Conservation (phyloP, 352 stramenopile genomes). For the Globisporangium echinulatum region DNA sequence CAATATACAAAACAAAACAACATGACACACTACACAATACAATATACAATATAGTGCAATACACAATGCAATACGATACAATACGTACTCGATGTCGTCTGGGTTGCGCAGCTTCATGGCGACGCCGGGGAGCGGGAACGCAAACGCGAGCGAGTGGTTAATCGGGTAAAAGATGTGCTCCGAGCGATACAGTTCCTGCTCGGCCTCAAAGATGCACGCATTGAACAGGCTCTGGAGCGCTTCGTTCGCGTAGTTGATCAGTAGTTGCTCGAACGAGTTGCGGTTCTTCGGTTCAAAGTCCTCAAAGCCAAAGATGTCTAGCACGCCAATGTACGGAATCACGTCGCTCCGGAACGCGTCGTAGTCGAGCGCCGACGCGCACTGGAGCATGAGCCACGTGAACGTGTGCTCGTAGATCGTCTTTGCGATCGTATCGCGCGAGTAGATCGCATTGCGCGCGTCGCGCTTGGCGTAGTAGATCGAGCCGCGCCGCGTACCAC, state of each 20-base stretch:
- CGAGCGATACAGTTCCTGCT: conserved; percentile 77
- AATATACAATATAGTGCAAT: neutral
- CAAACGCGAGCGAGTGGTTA: conserved; percentile 77
- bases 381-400: conserved; percentile 85
- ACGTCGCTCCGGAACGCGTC: conserved; percentile 76
- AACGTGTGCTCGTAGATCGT: conserved; percentile 88
- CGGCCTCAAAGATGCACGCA: conserved; percentile 78
- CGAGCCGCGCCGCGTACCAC: conserved; percentile 59
- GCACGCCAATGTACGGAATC: conserved; percentile 84
- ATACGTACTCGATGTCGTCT: conserved; percentile 24
- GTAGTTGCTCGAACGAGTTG: conserved; percentile 89
- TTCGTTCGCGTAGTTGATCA: conserved; percentile 93
- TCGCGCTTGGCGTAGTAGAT: conserved; percentile 74
- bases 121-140: conserved; percentile 50
- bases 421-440: conserved; percentile 86
- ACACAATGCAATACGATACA: neutral
- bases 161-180: conserved; percentile 82
- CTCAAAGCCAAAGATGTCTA: conserved; percentile 93
- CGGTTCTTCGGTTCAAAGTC: conserved; percentile 84
- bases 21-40: neutral
- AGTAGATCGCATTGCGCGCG: conserved; percentile 63
- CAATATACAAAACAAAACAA: too few relatives aligned
- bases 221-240: conserved; percentile 89
- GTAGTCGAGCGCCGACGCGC: conserved; percentile 69
- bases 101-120: conserved; percentile 24